Base-by-base conservation (phyloP, 257 asterid genomes). In the Phtheirospermum japonicum region DNA sequence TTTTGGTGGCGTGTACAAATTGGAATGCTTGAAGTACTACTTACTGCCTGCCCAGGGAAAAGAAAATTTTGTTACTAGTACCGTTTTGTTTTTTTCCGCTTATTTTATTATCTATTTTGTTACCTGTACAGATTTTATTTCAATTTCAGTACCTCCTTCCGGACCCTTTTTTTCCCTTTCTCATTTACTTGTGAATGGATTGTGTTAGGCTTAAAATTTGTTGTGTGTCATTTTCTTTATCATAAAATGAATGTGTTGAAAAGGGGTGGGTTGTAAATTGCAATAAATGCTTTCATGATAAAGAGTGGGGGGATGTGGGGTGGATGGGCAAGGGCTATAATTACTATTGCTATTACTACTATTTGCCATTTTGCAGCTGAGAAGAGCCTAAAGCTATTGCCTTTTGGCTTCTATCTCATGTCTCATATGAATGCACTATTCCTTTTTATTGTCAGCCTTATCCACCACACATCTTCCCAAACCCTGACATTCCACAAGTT, bases 1-100 rank as follows among this genome's bases (percentile, higher is more conserved):
- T 69, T 77, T 72, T 71, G 76, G 72, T 69, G 68, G 76, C 63
- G 59, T 71, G 85, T 82, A 84, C 86, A 77, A 82, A 75, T 50
- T 48, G 75, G 65, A 8, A 68, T 48, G 37, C 65, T 13, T 60
- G 18, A 65, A 65, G 74, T 75, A 71, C 62, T 5, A 63, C 72
- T n/a, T n/a, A n/a, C n/a, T n/a, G n/a, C n/a, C 76, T 18, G 73
- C 77, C 71, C 50, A 33, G 60, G 83, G 73, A 16, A 5, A 16
- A 11, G 63, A 79, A 67, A 72, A 20, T 85, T 83, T 85, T 85
- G 92, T 79, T 77, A 65, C 76, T 63, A 73, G 53, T 65, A 49
- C 46, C 66, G 10, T 10, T 10, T 49, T 39, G 33, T 9, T n/a
- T 23, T 26, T 13, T 40, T 52, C 8, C 8, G 2, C 12, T 23